These are phyloP conservation scores for Hsuehochloa calcarea DNA, from an alignment of 176 grass and related monocot genomes.

Conservation along the genomic window DNA sequence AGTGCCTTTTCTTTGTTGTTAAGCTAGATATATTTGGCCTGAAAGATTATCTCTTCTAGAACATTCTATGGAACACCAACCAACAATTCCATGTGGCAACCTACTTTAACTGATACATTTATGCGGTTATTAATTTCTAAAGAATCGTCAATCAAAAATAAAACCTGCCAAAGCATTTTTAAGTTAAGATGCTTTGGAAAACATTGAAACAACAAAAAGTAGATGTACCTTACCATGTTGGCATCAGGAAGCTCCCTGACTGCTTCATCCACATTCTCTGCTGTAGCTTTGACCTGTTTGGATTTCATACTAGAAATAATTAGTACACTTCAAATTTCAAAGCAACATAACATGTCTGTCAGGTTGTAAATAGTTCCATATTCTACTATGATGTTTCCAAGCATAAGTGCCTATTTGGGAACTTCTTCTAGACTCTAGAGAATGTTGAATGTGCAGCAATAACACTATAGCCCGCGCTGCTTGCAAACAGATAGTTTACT, in stretches of 20 bases:
- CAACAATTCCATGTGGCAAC: neutral
- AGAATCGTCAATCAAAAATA: neutral
- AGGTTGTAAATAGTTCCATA: neutral
- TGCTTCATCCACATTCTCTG: constrained; percentile 95
- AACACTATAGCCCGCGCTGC: neutral
- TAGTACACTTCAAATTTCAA: neutral
- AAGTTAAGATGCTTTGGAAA: neutral
- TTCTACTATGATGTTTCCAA: neutral
- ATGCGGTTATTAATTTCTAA: neutral
- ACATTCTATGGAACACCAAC: neutral
- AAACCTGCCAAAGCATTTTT: neutral
- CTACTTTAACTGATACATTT: neutral
- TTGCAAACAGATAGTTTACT: neutral
- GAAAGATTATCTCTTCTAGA: neutral
- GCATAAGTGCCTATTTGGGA: neutral
- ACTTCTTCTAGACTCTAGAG: neutral
- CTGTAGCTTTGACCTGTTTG: constrained; percentile 94
- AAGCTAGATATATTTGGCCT: neutral
- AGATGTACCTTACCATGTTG: constrained; percentile 97
- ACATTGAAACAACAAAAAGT: constrained; percentile 41
- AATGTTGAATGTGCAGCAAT: neutral
- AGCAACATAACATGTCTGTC: constrained; percentile 4
- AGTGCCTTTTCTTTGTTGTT: neutral
- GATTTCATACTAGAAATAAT: constrained; percentile 19
- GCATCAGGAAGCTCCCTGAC: constrained; percentile 98